Conservation (phyloP, 306 rosid genomes). For the Quercus gilva region DNA sequence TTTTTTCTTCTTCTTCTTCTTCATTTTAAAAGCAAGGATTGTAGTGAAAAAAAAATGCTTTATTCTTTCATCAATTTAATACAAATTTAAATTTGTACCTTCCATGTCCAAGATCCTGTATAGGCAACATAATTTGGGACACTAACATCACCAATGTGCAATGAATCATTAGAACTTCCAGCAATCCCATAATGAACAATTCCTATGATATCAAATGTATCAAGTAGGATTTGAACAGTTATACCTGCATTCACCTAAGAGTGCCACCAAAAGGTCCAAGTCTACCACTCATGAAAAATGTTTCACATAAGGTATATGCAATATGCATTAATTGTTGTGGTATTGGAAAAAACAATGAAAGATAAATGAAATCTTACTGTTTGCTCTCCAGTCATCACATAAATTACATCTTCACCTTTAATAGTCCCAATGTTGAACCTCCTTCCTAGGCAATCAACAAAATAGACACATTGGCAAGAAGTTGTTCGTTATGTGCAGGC, state of each 20-base stretch:
- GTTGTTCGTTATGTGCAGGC: neutral
- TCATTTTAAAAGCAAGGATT: neutral
- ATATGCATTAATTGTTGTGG: neutral
- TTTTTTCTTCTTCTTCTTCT: too few relatives aligned
- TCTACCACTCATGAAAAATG: neutral
- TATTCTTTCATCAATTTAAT: neutral
- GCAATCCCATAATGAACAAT: conserved; percentile 21
- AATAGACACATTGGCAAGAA: neutral
- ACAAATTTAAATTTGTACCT: conserved; percentile 1
- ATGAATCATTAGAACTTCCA: conserved; percentile 17
- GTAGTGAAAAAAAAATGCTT: neutral
- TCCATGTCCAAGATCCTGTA: conserved; percentile 23
- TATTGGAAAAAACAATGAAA: neutral
- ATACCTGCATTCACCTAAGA: conserved; percentile 19
- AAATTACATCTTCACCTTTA: conserved; percentile 8
- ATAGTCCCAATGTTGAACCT: conserved; percentile 19
- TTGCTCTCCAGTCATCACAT: conserved; percentile 12
- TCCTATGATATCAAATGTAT: conserved; percentile 14
- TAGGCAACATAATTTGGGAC: conserved; percentile 15
- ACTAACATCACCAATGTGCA: conserved; percentile 17
- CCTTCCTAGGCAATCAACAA: conserved; percentile 9
- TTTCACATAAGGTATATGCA: neutral
- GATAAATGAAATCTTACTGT: conserved; percentile 5
- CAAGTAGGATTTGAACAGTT: conserved; percentile 20
- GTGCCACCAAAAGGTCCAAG: neutral